phyloP scores from a whole-genome alignment of 1,139 yeast genomes.

The Magnusiomyces sp. region DNA sequence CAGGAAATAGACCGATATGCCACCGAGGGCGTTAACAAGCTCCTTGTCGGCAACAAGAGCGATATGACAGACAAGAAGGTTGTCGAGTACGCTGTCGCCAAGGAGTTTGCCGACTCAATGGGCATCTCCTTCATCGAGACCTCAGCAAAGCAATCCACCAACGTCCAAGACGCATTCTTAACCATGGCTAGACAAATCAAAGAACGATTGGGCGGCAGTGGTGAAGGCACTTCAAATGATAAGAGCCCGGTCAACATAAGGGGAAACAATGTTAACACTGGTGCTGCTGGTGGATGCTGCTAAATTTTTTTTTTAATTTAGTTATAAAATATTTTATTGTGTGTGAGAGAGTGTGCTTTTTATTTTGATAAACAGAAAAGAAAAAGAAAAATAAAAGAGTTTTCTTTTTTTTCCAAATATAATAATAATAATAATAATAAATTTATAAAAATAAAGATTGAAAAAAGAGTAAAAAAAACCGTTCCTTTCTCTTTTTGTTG shows the following conservation, averaged over 20 bases:
- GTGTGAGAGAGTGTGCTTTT: too few species aligned
- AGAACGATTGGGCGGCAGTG: constrained; percentile 80
- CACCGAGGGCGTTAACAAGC: constrained; percentile 93
- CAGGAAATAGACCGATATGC: constrained; percentile 98
- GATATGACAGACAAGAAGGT: constrained; percentile 91
- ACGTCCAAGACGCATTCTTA: constrained; percentile 96
- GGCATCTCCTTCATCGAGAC: constrained; percentile 96
- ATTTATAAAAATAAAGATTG: too few species aligned
- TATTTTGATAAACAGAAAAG: too few species aligned
- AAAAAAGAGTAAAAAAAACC: too few species aligned
- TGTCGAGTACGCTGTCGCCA: constrained; percentile 92
- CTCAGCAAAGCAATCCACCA: constrained; percentile 88
- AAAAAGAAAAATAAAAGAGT: too few species aligned
- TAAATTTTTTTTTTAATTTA: too few species aligned
- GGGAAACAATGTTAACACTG: constrained; percentile 75
- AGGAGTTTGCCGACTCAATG: constrained; percentile 94
- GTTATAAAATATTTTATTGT: too few species aligned
- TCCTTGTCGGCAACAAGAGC: constrained; percentile 94
- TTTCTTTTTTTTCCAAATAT: too few species aligned
- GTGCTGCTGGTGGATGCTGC: constrained; percentile 72
- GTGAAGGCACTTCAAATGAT: constrained; percentile 42
- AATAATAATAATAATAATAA: too few species aligned
- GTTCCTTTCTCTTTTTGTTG: too few species aligned
- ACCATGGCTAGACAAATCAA: constrained; percentile 98
- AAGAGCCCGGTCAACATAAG: constrained; percentile 77